Base-by-base conservation (phyloP, 192 early-diverging fungal genomes). In the Coemansia sp. region DNA sequence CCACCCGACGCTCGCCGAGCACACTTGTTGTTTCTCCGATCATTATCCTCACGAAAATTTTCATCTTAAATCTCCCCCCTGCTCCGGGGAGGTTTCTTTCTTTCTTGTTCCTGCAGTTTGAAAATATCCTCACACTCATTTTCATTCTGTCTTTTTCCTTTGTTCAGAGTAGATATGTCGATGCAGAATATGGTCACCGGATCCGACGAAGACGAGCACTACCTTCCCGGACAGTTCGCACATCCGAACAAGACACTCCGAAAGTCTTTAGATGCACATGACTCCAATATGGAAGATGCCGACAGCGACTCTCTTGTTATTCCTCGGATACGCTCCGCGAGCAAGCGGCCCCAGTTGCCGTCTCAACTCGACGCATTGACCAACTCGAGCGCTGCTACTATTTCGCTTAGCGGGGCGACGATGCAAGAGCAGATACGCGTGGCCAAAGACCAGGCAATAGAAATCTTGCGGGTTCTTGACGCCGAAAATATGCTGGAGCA, bases 121-220 rank as follows among this genome's bases (percentile, higher is more conserved):
- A 53, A 55, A 58, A 58, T 58, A 58, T 58, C 55, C 55, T 32
- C 55, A 58, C 29, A 58, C 55, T 32, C 55, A 29, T 58, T 31
- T 19, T 23, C 29, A 2, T 45, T 8, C 53, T 41, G 62, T 29
- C 23, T 15, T 65, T 41, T 69, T 27, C 25, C 48, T 48, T 8
- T 46, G 23, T 9, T 23, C 55, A 44, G 38, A 9, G 37, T 27
- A 65, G 19, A 65, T n/a, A 71, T 82, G 80, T 72, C 80, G 34
- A 55, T 63, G 17, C 69, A 64, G 42, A 70, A 64, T 61, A 61
- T 68, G 39, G 48, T 55, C 36, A 29, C 51, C 21, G 69, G 66
- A n/a, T 62, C 81, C 36, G 77, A 79, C 48, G 82, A 79, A 50
- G 82, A 84, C 69, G 76, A 84, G 32, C 82, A 84, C 68, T 84